Evolutionary conservation across 1,284 basidiomycete genomes (phyloP).

Genomic region (Phellinidium pouzarii): DNA sequence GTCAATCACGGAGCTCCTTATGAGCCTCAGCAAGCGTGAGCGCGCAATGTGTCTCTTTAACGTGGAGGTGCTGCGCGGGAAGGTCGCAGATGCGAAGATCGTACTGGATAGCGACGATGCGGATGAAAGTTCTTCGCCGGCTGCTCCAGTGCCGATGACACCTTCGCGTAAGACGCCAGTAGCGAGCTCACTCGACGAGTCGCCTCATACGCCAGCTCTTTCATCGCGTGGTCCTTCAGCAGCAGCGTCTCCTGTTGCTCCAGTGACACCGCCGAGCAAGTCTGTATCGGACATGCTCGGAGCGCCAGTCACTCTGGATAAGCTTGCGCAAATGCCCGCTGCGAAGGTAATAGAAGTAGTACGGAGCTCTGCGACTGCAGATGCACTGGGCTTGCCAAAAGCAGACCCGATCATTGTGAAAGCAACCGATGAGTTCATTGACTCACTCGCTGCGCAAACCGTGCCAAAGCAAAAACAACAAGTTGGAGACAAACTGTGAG

Average conservation of each 20-base stretch:
- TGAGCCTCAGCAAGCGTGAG: constrained; percentile 82
- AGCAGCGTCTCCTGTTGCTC: constrained; percentile 55
- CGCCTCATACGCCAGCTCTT: constrained; percentile 65
- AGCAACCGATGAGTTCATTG: constrained; percentile 74
- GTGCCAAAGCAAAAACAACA: constrained; percentile 72
- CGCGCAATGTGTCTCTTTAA: constrained; percentile 89
- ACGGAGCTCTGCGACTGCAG: constrained; percentile 37
- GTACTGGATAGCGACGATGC: constrained; percentile 69
- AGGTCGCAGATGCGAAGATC: constrained; percentile 76
- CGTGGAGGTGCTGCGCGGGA: constrained; percentile 66
- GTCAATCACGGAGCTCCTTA: constrained; percentile 72
- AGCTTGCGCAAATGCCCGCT: constrained; percentile 36
- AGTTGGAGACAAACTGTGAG: constrained; percentile 73
- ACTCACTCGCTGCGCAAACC: constrained; percentile 57
- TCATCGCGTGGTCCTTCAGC: constrained; percentile 67
- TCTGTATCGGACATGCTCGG: constrained; percentile 29
- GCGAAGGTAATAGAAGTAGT: constrained; percentile 63
- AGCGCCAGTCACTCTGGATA: constrained; percentile 12
- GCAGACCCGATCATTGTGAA: constrained; percentile 61
- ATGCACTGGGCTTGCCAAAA: constrained; percentile 62
- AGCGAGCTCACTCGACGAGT: constrained; percentile 33
- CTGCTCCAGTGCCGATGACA: constrained; percentile 32
- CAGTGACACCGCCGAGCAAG: constrained; percentile 32
- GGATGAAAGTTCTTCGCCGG: constrained; percentile 34
- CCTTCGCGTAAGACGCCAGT: constrained; percentile 51